These are phyloP conservation scores for Ogataea pini DNA, from an alignment of 805 yeast species.

Conservation along the genomic window DNA sequence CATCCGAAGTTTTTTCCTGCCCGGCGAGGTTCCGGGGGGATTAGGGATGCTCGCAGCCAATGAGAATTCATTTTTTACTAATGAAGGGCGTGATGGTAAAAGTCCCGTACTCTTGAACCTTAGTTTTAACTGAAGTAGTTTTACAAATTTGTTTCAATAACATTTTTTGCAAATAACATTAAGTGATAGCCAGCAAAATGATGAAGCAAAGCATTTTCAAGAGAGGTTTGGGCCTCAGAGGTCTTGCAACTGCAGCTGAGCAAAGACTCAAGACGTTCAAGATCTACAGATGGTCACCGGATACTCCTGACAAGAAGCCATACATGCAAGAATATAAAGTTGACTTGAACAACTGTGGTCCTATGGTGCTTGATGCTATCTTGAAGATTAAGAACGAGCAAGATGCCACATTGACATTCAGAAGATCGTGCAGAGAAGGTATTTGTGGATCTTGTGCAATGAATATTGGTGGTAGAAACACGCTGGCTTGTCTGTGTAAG, in stretches of 20 bases:
- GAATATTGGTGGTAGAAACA: constrained; percentile 98
- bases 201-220: constrained; percentile 13
- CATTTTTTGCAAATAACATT: neutral
- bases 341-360: constrained; percentile 91
- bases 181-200: constrained; percentile 6
- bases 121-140: too few relatives aligned
- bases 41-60: constrained; percentile 9
- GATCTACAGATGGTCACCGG: constrained; percentile 98
- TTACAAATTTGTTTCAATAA: neutral
- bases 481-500: constrained; percentile 94
- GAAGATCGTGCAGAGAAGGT: constrained; percentile 99
- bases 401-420: constrained; percentile 91
- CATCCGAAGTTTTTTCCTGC: constrained; percentile 10
- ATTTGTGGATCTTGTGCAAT: constrained; percentile 99
- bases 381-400: constrained; percentile 95
- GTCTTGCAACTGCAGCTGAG: constrained; percentile 55
- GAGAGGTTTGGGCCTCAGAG: constrained; percentile 23
- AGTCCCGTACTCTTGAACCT: too few relatives aligned
- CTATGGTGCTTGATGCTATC: constrained; percentile 95
- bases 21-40: constrained; percentile 4
- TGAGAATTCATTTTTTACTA: constrained; percentile 10
- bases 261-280: constrained; percentile 79
- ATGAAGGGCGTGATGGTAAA: constrained; percentile 6
- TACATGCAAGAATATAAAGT: constrained; percentile 77
- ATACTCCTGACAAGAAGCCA: constrained; percentile 91